Evolutionary conservation across 1,284 basidiomycete species (phyloP).

Genomic region (Inonotus hispidus): DNA sequence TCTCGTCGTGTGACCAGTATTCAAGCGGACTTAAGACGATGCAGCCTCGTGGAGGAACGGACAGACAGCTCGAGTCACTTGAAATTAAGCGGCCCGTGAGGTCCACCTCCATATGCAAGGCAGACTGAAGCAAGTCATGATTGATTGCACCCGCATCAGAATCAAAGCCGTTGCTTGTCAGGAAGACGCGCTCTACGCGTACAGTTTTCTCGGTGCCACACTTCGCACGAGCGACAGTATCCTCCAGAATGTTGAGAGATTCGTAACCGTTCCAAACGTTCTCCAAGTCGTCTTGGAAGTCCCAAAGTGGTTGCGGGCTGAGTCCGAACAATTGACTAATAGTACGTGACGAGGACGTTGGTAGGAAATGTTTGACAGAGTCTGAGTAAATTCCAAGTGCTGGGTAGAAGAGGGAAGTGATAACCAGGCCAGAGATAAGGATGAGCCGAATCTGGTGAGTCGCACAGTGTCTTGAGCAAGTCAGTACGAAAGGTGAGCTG

Average conservation of each 20-base stretch:
- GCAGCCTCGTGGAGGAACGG: conserved; percentile 41
- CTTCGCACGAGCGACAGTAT: conserved; percentile 65
- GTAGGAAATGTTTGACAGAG: conserved; percentile 57
- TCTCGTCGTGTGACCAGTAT: conserved; percentile 66
- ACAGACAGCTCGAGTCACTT: conserved; percentile 46
- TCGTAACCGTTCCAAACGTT: conserved; percentile 64
- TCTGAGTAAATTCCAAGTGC: conserved; percentile 82
- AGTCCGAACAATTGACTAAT: conserved; percentile 56
- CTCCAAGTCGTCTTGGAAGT: conserved; percentile 47
- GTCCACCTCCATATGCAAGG: conserved; percentile 55
- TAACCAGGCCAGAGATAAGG: conserved; percentile 89
- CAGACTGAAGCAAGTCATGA: conserved; percentile 52
- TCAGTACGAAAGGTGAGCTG: not conserved
- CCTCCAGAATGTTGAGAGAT: conserved; percentile 56
- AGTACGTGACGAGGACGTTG: conserved; percentile 48
- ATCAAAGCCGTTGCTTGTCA: conserved; percentile 50
- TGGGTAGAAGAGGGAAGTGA: conserved; percentile 93
- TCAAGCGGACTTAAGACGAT: conserved; percentile 66
- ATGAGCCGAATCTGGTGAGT: conserved; percentile 92
- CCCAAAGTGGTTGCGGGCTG: conserved; percentile 43
- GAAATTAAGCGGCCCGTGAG: conserved; percentile 43
- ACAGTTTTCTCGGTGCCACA: conserved; percentile 71
- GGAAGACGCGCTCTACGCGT: conserved; percentile 71
- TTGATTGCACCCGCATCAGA: conserved; percentile 51
- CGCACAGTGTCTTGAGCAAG: conserved; percentile 64